Base-by-base conservation (phyloP, 768 basidiomycete genomes). In the Leccinum longicurvipes region DNA sequence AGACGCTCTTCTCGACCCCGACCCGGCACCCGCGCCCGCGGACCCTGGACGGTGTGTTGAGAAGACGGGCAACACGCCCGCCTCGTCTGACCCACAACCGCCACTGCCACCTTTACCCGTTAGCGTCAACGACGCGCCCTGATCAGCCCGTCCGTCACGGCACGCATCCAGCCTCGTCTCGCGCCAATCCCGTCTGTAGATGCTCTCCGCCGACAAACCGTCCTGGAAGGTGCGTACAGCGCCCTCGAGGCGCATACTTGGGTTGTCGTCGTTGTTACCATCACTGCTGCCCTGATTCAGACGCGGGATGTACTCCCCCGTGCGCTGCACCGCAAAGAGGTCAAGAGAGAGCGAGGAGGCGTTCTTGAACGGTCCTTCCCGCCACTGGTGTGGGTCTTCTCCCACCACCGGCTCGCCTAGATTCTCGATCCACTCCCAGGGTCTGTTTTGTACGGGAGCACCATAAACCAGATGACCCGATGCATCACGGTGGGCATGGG, bases 351-450 rank as follows among this genome's bases (percentile, higher is more conserved):
- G 73, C 0, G 89, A 89, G 1, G 82, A 80, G 4, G 83, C 75
- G 64, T 92, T 92, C 67, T 79, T 85, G 42, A 88, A 74, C 44
- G 72, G 74, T 34, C 78, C 77, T 21, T 77, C 75, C 19, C 62
- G 65, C 50, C 76, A 75, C 25, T 70, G 69, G 24, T 77, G 72
- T 29, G 74, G 74, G 10, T 79, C 79, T 28, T 75, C 79, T 10
- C 76, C 66, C 25, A 81, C 29, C 0, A 44, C 79, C 4, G 74
- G 60, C 11, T 73, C 63, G 9, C 89, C 89, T 3, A 91, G 64
- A 65, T 86, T 82, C 69, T 93, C 90, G 7, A 85, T 82, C 89
- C 90, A 92, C 68, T 93, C 90, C 90, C 90, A 93, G 4, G 91
- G 88, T 29, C 84, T 81, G 69, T 91, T 89, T 54, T 82, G 75